Conservation (phyloP, 2,329 filamentous ascomycete species). For the Colletotrichum lindemuthianum region DNA sequence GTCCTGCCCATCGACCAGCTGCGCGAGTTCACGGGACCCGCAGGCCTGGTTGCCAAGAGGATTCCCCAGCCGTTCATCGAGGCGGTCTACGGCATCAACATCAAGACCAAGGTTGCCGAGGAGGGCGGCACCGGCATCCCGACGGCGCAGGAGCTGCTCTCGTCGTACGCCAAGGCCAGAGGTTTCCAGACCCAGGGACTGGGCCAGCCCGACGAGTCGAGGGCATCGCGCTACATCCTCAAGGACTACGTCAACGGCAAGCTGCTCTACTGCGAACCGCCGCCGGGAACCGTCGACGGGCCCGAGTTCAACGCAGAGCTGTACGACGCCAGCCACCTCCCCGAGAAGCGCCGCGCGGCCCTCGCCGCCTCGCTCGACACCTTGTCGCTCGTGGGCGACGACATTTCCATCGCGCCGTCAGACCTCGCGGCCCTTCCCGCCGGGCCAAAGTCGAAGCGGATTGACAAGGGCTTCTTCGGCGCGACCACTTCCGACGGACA, state of each 20-base stretch:
- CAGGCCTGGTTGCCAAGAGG: constrained; percentile 81
- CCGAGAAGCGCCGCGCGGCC: constrained; percentile 79
- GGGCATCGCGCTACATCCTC: constrained; percentile 87
- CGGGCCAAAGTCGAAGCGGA: constrained; percentile 77
- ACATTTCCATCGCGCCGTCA: constrained; percentile 47
- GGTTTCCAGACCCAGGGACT: constrained; percentile 91
- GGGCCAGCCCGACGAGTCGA: constrained; percentile 91
- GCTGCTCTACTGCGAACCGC: constrained; percentile 89
- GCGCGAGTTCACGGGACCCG: constrained; percentile 89
- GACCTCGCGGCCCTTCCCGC: constrained; percentile 64
- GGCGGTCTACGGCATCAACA: constrained; percentile 92
- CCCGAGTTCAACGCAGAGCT: constrained; percentile 87
- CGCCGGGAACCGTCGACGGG: constrained; percentile 77
- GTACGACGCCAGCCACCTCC: constrained; percentile 85
- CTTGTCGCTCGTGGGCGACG: constrained; percentile 52
- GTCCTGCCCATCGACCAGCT: constrained; percentile 96
- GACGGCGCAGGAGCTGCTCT: constrained; percentile 84
- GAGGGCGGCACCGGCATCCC: constrained; percentile 92
- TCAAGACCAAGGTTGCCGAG: constrained; percentile 80
- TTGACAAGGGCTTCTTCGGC: constrained; percentile 93
- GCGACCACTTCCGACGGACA: constrained; percentile 69
- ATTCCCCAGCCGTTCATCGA: constrained; percentile 92
- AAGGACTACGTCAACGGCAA: constrained; percentile 99
- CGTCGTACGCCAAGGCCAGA: constrained; percentile 86
- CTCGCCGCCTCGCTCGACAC: constrained; percentile 63